Base-by-base conservation (phyloP, 805 yeast species). In the Ogataea henricii region DNA sequence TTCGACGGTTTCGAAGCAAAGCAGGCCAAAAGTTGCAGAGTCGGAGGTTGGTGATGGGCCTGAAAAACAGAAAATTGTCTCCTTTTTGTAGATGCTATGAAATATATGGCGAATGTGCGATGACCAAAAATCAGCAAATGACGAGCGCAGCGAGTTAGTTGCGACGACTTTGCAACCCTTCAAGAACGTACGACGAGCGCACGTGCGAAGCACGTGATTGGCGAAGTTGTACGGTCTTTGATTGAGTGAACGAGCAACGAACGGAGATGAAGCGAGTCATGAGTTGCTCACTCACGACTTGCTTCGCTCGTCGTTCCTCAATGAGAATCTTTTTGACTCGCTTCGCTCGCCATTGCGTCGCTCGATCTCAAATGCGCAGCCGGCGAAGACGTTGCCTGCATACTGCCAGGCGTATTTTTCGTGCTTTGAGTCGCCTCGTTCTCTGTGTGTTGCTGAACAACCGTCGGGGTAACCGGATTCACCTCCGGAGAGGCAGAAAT, bases 401-500 rank as follows among this genome's bases (percentile, higher is more conserved):
- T 26, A 12, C 34, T 23, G 3, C 18, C 16, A 2, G 46, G 46
- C 13, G 40, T 35, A 13, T 43, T 34, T 7, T 35, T 34, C 2
- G 40, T 17, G 18, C 30, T 43, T 21, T 32, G 38, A 13, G 16
- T 25, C 20, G 33, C 6, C 14, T 27, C 32, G 29, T 32, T 36
- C 6, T 23, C 43, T n/a, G 40, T 14, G 5, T 42, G 45, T 3
- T 17, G 40, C 29, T 39, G 47, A 3, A 37, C 21, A 5, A 33
- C 32, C 1, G 23, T 38, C 3, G 52, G 48, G n/a, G 49, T 45
- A 13, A 45, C 40, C 16, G 52, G 46, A 26, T 41, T 43, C n/a
- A 49, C 36, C 18, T 45, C 49, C 2, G 52, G 46, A 27, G 48
- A 29, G 14, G 48, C 40, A 12, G 47, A 35, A 10, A 30, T 30